phyloP scores from a whole-genome alignment of 169 alveolate species.

The Eimeria tenella region DNA sequence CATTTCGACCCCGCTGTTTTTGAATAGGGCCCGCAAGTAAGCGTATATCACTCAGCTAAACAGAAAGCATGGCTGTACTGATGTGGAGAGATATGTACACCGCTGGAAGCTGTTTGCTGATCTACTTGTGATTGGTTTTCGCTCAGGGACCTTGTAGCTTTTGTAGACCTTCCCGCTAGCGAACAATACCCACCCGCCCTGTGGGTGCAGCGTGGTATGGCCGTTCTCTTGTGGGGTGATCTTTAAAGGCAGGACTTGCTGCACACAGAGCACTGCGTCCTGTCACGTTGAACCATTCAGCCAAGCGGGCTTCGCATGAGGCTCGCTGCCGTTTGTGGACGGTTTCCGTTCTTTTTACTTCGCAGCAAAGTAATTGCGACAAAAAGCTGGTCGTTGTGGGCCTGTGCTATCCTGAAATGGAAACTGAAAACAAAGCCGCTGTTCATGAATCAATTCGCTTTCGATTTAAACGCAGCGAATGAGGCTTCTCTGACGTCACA shows the following conservation, averaged over 20 bases:
- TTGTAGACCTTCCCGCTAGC: constrained; percentile 69
- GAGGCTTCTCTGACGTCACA: no score
- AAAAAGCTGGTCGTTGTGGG: no score
- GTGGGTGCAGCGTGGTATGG: constrained; percentile 79
- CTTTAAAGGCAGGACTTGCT: constrained; percentile 25
- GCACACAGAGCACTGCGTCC: background rate
- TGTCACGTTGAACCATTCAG: no score
- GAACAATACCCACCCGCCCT: constrained; percentile 43
- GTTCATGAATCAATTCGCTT: no score
- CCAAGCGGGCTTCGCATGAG: no score
- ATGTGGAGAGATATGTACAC: background rate
- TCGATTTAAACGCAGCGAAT: no score
- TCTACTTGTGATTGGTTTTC: background rate
- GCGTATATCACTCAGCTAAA: background rate
- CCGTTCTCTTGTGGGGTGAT: constrained; percentile 78
- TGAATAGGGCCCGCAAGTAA: constrained; percentile 76
- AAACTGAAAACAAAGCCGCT: no score
- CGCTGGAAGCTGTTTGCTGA: background rate
- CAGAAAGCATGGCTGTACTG: background rate
- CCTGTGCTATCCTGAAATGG: no score
- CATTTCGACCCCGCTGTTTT: constrained; percentile 72
- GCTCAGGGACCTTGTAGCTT: constrained; percentile 76
- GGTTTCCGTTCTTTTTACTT: no score
- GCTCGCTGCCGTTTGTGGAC: no score
- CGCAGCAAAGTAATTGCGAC: no score